Conservation (phyloP, 805 yeast genomes). For the Saccharomycopsis babjevae region DNA sequence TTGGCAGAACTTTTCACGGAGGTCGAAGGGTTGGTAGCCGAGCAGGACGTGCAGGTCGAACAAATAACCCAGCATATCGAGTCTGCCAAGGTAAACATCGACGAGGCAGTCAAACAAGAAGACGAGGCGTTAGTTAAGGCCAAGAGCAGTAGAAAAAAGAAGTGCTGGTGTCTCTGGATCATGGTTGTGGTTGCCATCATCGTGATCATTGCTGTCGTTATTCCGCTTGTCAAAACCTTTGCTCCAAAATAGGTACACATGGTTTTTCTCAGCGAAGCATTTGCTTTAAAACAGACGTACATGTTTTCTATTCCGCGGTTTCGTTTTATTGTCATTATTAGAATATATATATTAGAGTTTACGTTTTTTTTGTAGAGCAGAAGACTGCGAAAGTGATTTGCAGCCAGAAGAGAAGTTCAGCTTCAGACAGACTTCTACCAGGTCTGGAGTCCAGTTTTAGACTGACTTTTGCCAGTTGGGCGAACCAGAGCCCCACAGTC, state of each 20-base stretch:
- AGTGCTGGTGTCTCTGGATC: slow-evolving; percentile 73
- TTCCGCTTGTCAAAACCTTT: slow-evolving; percentile 13
- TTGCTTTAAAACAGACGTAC: slow-evolving; percentile 1
- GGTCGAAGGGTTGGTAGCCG: slow-evolving; percentile 92
- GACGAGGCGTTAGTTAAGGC: slow-evolving; percentile 84
- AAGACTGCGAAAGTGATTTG: no score
- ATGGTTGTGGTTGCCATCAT: slow-evolving; percentile 47
- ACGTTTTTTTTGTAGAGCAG: neutral
- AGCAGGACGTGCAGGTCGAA: slow-evolving; percentile 83
- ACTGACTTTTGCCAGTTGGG: no score
- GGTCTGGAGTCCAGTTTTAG: no score
- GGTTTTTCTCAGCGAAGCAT: neutral
- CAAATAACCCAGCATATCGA: slow-evolving; percentile 73
- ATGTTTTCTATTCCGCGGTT: neutral
- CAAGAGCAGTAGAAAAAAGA: slow-evolving; percentile 82
- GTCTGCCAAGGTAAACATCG: slow-evolving; percentile 81
- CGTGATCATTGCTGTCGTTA: slow-evolving; percentile 62
- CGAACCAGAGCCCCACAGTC: no score
- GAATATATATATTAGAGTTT: neutral
- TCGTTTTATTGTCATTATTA: neutral
- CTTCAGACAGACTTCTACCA: no score
- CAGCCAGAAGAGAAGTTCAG: no score
- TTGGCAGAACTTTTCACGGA: slow-evolving; percentile 89
- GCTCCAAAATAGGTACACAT: slow-evolving; percentile 3
- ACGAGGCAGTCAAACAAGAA: slow-evolving; percentile 90